A percentile compares a stretch with the other conserved stretches of the same genome.
These are phyloP conservation scores for Diaporthe citriasiana DNA, from an alignment of 2,329 filamentous ascomycete species.

Conservation along the genomic window DNA sequence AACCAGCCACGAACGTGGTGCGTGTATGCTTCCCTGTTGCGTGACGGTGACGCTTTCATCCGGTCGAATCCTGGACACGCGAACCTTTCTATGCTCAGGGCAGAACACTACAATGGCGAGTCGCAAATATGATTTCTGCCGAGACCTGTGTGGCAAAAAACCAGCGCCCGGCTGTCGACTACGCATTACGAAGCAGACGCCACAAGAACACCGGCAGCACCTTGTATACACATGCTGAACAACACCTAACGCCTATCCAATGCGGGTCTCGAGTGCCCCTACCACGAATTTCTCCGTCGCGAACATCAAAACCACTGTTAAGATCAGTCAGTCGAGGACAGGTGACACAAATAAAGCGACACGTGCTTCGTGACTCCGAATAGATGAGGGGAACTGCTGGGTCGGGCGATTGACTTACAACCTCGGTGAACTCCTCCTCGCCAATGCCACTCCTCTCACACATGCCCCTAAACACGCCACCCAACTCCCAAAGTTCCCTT, in stretches of 20 bases:
- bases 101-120: not conserved
- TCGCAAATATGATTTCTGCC: not conserved
- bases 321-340: not conserved
- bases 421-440: conserved; percentile 56
- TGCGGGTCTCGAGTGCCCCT: not conserved
- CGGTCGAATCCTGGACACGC: not conserved
- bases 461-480: conserved; percentile 89
- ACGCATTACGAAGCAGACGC: not conserved
- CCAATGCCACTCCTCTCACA: conserved; percentile 87
- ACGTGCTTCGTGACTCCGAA: too few relatives aligned
- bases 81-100: not conserved
- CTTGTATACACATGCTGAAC: not conserved
- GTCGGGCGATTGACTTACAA: not conserved
- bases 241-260: conserved; percentile 2
- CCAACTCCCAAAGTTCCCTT: conserved; percentile 62
- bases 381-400: not conserved
- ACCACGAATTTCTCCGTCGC: not conserved
- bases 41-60: not conserved
- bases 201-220: not conserved
- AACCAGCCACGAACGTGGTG: not conserved
- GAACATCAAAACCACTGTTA: conserved; percentile 10
- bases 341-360: not conserved
- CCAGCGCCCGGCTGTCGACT: not conserved
- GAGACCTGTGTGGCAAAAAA: not conserved
- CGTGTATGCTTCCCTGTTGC: not conserved